phyloP scores from a whole-genome alignment of 2,329 filamentous ascomycete genomes.

The Acrodontium crateriforme region DNA sequence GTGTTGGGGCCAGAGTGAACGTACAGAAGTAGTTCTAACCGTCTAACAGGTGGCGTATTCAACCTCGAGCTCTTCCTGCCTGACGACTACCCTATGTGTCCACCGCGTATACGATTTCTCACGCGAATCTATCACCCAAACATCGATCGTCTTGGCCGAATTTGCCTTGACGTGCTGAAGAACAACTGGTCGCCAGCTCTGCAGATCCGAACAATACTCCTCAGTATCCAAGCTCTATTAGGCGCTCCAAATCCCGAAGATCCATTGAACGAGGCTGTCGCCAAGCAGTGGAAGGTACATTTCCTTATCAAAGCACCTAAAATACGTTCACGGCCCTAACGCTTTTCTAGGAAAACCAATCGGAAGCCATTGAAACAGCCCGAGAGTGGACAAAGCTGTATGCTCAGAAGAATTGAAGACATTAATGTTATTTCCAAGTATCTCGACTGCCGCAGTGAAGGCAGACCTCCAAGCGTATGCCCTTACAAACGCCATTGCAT shows the following conservation, averaged over 20 bases:
- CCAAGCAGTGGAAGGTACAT: constrained; percentile 77
- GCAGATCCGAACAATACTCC: constrained; percentile 95
- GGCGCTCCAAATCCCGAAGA: constrained; percentile 96
- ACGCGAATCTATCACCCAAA: constrained; percentile 99
- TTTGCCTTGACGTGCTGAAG: constrained; percentile 94
- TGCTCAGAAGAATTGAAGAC: constrained; percentile 31
- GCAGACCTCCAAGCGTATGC: neutral
- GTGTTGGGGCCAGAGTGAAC: too few species aligned
- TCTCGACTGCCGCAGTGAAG: too few species aligned
- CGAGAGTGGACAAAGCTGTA: constrained; percentile 83
- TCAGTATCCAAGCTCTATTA: constrained; percentile 92
- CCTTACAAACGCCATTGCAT: neutral
- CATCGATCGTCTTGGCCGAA: constrained; percentile 92
- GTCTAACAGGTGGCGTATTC: constrained; percentile 77
- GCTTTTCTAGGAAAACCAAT: constrained; percentile 61
- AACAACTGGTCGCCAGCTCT: constrained; percentile 98
- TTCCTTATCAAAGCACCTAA: neutral
- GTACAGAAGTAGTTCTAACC: too few species aligned
- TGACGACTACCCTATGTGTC: constrained; percentile 98
- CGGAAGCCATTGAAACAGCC: constrained; percentile 80
- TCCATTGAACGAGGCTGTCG: constrained; percentile 93
- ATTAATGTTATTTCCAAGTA: neutral
- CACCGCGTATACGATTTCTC: constrained; percentile 93
- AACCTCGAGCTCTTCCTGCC: constrained; percentile 95
- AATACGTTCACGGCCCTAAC: neutral